These are phyloP conservation scores for Apiospora koreana DNA, from an alignment of 2,329 filamentous ascomycete genomes.

Conservation along the genomic window DNA sequence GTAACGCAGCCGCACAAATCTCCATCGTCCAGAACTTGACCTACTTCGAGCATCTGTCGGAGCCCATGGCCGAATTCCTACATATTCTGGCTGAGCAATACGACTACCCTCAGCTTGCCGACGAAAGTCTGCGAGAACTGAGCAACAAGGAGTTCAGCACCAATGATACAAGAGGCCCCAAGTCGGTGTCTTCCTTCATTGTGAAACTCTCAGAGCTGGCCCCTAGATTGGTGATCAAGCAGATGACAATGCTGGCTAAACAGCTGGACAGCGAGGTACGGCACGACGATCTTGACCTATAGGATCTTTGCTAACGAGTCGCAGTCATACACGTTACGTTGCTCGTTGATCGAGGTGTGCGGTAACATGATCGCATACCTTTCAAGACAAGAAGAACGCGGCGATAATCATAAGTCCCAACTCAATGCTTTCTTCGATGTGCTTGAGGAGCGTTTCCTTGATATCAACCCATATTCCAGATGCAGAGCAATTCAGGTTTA, in stretches of 20 bases:
- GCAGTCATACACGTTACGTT: conserved; percentile 87
- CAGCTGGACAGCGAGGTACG: conserved; percentile 81
- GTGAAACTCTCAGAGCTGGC: conserved; percentile 90
- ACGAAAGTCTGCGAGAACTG: conserved; percentile 90
- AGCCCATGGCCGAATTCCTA: conserved; percentile 97
- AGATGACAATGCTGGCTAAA: conserved; percentile 94
- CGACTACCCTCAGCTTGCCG: conserved; percentile 92
- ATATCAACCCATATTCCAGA: conserved; percentile 94
- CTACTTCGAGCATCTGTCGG: conserved; percentile 97
- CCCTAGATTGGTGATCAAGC: conserved; percentile 90
- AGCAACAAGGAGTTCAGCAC: conserved; percentile 98
- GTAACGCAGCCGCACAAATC: conserved; percentile 77
- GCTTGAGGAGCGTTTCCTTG: conserved; percentile 91
- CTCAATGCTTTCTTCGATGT: conserved; percentile 98
- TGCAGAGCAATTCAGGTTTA: conserved; percentile 93
- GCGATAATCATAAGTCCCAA: conserved; percentile 91
- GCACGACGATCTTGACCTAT: conserved; percentile 40
- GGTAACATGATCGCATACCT: conserved; percentile 92
- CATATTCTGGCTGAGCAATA: conserved; percentile 97
- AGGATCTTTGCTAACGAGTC: not conserved
- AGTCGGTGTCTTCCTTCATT: conserved; percentile 93
- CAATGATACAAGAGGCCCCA: conserved; percentile 92
- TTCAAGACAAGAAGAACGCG: conserved; percentile 86
- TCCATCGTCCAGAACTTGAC: conserved; percentile 97
- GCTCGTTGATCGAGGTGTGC: conserved; percentile 93